Evolutionary conservation across 2,329 filamentous ascomycete genomes (phyloP), one percentile per base, ranked within the genome.

Genomic region (Pseudogymnoascus verrucosus): DNA sequence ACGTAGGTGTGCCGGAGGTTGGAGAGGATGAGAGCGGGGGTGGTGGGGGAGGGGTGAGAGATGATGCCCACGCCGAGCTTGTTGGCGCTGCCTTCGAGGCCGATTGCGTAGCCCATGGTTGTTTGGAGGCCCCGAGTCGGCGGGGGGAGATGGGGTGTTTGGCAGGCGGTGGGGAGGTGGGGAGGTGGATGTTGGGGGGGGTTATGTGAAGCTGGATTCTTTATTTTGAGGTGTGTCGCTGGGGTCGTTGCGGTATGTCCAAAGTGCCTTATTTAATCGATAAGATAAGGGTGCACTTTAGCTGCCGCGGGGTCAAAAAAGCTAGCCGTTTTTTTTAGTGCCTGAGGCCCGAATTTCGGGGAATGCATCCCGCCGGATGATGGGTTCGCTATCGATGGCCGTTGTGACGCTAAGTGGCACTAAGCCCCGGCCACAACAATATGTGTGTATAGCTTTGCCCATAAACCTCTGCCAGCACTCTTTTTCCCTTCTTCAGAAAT

Each of bases 11-110:
- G 90, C 63, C 95, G 89, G 68, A 99, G 83, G 79, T 99, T 99
- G 74, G 93, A 88, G 69, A 99, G 90, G 74, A 99, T 88, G 68
- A 81, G 78, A 19, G 89, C 83, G 28, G 78, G 76, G 62, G 71
- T 68, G 63, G 74, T 73, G 7, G 78, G 72, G 66, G 78, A 71
- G 3, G 86, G 82, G 79, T 98, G 95, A 23, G 86, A 84, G 75
- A 99, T 96, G 64, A 99, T 81, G 72, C 95, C 95, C 64, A 98
- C 89, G 69, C 93, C 95, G 62, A 99, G 86, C 78, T 99, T 99
- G 82, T 99, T 99, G 77, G 95, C 95, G 64, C 91, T 96, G 75
- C 95, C 93, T 80, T 99, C 95, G 74, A 91, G 82, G 21, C 88
- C 88, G 71, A 90, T 82, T 31, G 87, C 83, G 31, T 60, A 60